Conservation (phyloP, 1,284 basidiomycete species). For the Microbotryum scabiosae region DNA sequence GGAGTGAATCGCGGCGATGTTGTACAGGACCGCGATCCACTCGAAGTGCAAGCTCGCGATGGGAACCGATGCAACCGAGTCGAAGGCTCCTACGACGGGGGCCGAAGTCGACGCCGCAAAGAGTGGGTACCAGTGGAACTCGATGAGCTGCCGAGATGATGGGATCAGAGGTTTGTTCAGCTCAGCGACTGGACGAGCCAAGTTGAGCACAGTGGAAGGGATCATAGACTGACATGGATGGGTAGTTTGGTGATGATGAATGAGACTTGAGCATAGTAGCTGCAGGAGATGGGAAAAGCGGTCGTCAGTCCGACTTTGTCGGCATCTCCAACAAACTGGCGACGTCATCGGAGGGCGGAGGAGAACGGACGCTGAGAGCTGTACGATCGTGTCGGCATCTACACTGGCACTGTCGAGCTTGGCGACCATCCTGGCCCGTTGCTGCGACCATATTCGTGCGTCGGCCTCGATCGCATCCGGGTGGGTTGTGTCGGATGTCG, state of each 20-base stretch:
- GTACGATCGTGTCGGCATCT: neutral
- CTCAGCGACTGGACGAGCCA: neutral
- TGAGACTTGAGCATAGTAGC: conserved; percentile 38
- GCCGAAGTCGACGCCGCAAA: conserved; percentile 50
- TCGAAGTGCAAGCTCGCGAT: conserved; percentile 69
- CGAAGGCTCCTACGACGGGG: conserved; percentile 38
- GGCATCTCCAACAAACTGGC: accelerated
- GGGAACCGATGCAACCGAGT: conserved; percentile 39
- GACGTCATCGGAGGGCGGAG: neutral
- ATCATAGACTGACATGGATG: conserved; percentile 52
- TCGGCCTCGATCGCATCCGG: conserved; percentile 3
- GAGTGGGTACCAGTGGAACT: conserved; percentile 64
- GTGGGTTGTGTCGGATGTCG: neutral
- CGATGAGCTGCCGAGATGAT: conserved; percentile 55
- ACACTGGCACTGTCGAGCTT: neutral
- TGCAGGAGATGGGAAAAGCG: neutral
- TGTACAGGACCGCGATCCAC: conserved; percentile 66
- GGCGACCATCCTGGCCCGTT: neutral
- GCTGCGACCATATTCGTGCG: neutral
- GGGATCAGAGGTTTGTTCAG: neutral
- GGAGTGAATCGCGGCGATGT: conserved; percentile 71
- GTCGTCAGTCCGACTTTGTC: neutral
- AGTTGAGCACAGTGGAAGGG: no score
- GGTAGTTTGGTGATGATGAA: conserved; percentile 80
- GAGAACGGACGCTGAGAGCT: neutral